A percentile compares a stretch with the other conserved stretches of the same genome.
Evolutionary conservation across 1,139 yeast genomes (phyloP).

Genomic region (Candida glucosophila): DNA sequence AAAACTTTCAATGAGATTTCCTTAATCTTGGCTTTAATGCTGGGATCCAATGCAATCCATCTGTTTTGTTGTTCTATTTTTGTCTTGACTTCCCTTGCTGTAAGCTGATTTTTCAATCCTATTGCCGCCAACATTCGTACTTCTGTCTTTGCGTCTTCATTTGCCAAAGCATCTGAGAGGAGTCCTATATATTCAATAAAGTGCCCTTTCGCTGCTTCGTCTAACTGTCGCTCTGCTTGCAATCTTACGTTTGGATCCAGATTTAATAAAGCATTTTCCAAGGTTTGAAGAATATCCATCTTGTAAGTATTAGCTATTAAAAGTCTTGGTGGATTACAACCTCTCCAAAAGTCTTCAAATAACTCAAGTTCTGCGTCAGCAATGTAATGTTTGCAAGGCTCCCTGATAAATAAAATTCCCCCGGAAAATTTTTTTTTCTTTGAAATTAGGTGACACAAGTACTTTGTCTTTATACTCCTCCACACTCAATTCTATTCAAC

Average conservation of each 20-base stretch:
- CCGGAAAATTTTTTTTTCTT: too few species aligned
- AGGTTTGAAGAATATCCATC: conserved; percentile 65
- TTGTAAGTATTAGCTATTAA: too few species aligned
- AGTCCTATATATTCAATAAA: conserved; percentile 65
- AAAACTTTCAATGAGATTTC: conserved; percentile 57
- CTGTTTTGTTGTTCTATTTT: conserved; percentile 47
- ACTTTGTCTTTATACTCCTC: too few species aligned
- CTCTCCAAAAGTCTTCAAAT: too few species aligned
- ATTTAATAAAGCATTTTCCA: conserved; percentile 70
- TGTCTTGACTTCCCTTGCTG: conserved; percentile 59
- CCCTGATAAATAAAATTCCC: too few species aligned
- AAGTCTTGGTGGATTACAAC: too few species aligned
- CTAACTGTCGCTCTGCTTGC: conserved; percentile 74
- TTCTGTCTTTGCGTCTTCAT: conserved; percentile 60
- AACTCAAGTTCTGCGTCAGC: too few species aligned
- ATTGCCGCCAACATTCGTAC: conserved; percentile 90
- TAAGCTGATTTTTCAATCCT: conserved; percentile 77
- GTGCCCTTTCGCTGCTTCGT: conserved; percentile 63
- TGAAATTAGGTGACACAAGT: too few species aligned
- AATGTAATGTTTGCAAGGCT: too few species aligned
- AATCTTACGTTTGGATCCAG: conserved; percentile 63
- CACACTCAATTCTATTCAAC: too few species aligned
- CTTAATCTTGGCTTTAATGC: conserved; percentile 58
- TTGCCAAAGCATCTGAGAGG: conserved; percentile 65
- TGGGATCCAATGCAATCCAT: conserved; percentile 52